Evolutionary conservation across 2,329 filamentous ascomycete genomes (phyloP), one percentile per base, ranked within the genome.

Genomic region (Didymella keratinophila): DNA sequence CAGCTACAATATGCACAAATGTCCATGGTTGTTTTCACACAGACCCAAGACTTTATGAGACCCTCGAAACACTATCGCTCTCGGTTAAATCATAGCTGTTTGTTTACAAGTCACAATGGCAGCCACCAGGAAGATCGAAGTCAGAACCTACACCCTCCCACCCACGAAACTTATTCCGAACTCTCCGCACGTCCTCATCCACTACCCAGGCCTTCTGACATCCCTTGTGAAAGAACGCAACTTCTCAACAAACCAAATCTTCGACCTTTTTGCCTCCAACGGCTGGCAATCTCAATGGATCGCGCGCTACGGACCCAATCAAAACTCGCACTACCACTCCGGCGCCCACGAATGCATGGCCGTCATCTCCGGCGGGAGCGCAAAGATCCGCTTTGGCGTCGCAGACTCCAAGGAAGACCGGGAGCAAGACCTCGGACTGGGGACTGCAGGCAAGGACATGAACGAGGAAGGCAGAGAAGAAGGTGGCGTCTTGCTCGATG

Each of bases 251-350:
- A 59, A 58, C 14, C 61, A 74, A 3, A 71, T 81, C 20, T 77
- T 81, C 71, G 76, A 83, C 52, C 71, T 79, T 16, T 83, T 85
- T 67, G 63, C 71, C 1, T 60, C 65, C 21, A 85, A 87, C 62
- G 80, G 75, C 25, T 87, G 84, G 84, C 67, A 81, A 30, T 78
- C 79, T 0, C 79, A 84, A 58, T 87, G 85, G 84, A 82, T 87
- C 47, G 83, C 81, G 60, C 81, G 84, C 34, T 88, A 87, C 69
- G 82, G 83, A 1, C 71, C 75, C 6, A 84, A 83, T 0, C 85
- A 86, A 56, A 49, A 68, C 12, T 84, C 84, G 0, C 86, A 87
- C 71, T 87, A 86, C 64, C 86, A 87, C 70, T 82, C 82, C 2
- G 66, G 71, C 9, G 80, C 82, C 0, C 85, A 87, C 64, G 86